Evolutionary conservation across 768 basidiomycete species (phyloP).

Genomic region (Leccinum pellstonianum): DNA sequence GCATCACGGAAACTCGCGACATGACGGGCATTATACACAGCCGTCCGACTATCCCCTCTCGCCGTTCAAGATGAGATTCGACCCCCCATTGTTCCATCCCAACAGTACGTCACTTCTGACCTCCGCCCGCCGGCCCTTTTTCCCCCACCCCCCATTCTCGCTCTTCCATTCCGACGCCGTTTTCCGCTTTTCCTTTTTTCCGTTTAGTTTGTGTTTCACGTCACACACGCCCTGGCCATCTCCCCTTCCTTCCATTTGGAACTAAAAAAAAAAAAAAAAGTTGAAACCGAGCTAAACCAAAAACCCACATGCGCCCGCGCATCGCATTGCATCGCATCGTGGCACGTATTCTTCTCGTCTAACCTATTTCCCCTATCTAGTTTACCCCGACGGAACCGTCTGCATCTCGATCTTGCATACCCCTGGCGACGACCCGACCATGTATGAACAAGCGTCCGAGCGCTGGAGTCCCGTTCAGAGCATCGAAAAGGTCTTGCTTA

Average conservation of each 20-base stretch:
- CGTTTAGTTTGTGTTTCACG: not conserved
- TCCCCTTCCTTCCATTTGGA: not conserved
- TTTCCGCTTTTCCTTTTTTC: not conserved
- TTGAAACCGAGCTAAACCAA: not conserved
- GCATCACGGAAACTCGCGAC: not conserved
- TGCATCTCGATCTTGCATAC: conserved; percentile 98
- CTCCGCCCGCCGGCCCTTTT: no score
- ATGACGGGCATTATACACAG: conserved; percentile 26
- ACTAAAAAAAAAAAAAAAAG: no score
- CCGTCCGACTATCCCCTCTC: conserved; percentile 94
- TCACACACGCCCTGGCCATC: not conserved
- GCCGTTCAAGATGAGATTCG: conserved; percentile 99
- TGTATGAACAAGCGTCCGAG: conserved; percentile 94
- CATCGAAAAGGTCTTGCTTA: conserved; percentile 94
- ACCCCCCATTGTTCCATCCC: conserved; percentile 95
- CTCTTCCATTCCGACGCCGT: not conserved
- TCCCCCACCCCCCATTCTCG: no score
- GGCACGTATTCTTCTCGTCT: not conserved
- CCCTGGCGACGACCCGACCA: conserved; percentile 86
- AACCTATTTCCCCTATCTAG: conserved; percentile 39
- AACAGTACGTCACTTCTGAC: conserved; percentile 66
- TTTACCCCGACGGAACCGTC: conserved; percentile 94
- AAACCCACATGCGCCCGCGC: not conserved
- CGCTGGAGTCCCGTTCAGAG: conserved; percentile 99
- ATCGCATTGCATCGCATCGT: not conserved